Evolutionary conservation across 257 asterid species (phyloP).

Genomic region (Ilex asprella): DNA sequence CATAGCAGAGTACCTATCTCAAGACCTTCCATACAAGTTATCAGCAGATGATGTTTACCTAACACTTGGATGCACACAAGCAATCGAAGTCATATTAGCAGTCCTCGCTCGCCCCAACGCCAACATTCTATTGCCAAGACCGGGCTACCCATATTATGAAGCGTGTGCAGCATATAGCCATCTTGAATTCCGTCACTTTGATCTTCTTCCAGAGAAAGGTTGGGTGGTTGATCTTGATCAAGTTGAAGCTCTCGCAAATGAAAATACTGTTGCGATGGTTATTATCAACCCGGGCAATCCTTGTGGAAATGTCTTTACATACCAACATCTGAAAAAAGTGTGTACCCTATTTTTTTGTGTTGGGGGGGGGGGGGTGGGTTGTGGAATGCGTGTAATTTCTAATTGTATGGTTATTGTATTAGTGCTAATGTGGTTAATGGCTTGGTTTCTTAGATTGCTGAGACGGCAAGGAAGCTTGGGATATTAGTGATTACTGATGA

Average conservation of each 20-base stretch:
- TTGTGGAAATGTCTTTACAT: neutral
- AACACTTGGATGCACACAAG: slow-evolving; percentile 68
- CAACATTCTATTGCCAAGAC: slow-evolving; percentile 76
- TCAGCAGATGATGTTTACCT: slow-evolving; percentile 64
- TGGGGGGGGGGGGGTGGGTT: neutral
- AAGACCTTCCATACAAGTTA: slow-evolving; percentile 61
- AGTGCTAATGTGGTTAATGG: neutral
- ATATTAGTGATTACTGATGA: neutral
- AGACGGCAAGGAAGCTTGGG: neutral
- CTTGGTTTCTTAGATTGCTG: neutral
- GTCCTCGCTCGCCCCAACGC: slow-evolving; percentile 68
- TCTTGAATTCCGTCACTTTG: no score
- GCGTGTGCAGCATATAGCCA: no score
- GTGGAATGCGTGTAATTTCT: no score
- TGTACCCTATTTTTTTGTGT: neutral
- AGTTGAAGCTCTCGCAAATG: neutral
- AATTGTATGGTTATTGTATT: neutral
- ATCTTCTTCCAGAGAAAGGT: neutral
- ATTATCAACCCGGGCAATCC: neutral
- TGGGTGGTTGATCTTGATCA: neutral
- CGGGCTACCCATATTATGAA: slow-evolving; percentile 30
- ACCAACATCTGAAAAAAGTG: neutral
- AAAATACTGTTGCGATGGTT: neutral
- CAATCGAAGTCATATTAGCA: slow-evolving; percentile 45
- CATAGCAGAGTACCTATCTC: slow-evolving; percentile 69